These are phyloP conservation scores for Globisporangium megalacanthum DNA, from an alignment of 352 stramenopile genomes.

Conservation along the genomic window DNA sequence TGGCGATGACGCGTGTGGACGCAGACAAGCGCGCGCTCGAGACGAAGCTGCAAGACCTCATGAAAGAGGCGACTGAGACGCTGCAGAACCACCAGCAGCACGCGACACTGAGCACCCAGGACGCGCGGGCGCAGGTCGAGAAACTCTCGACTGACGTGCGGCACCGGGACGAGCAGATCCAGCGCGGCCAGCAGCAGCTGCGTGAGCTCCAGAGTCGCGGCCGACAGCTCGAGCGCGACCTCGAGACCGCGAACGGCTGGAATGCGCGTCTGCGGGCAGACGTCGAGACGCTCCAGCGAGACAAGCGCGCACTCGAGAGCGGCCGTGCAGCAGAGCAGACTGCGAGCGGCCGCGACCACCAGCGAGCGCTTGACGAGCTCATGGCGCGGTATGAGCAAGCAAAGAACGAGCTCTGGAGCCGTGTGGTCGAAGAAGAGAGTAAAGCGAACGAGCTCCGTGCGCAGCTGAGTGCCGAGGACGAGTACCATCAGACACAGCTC, in stretches of 20 bases:
- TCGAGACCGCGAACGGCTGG: conserved; percentile 23
- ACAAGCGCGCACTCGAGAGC: conserved; percentile 33
- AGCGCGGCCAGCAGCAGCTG: conserved; percentile 35
- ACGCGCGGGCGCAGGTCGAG: conserved; percentile 36
- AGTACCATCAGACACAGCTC: conserved; percentile 18
- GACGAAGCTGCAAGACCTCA: conserved; percentile 39
- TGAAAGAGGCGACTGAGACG: conserved; percentile 39
- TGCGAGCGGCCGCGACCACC: conserved; percentile 14
- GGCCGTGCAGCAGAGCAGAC: conserved; percentile 14
- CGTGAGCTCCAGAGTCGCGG: conserved; percentile 30
- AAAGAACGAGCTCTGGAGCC: conserved; percentile 29
- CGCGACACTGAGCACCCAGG: conserved; percentile 32
- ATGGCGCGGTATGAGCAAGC: conserved; percentile 36
- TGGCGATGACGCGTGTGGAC: conserved; percentile 37
- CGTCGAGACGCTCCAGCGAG: conserved; percentile 29
- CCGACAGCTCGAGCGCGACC: conserved; percentile 26
- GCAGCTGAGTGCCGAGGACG: conserved; percentile 23
- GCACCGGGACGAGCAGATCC: conserved; percentile 44
- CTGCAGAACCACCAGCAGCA: conserved; percentile 44
- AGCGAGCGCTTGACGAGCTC: conserved; percentile 24
- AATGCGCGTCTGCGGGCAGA: conserved; percentile 26
- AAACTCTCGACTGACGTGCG: conserved; percentile 29
- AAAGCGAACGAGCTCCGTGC: conserved; percentile 38
- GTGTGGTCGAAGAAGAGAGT: conserved; percentile 35
- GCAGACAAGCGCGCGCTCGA: conserved; percentile 47